Evolutionary conservation across 345 rosid species (phyloP).

Genomic region (Citrus sinensis): DNA sequence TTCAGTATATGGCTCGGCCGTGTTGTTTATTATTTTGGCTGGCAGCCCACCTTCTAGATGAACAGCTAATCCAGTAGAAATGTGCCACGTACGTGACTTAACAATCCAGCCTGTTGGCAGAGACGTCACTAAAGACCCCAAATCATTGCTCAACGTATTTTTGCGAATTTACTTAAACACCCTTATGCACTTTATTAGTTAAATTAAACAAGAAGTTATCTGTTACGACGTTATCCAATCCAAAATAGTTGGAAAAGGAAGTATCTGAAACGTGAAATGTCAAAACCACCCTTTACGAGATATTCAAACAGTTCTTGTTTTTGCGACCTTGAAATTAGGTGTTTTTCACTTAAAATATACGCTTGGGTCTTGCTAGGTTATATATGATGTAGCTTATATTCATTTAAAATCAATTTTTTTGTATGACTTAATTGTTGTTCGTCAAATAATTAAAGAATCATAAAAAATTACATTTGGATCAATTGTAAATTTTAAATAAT

Average conservation of each 20-base stretch:
- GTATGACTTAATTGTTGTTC: too few relatives aligned
- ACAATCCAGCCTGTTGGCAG: not conserved
- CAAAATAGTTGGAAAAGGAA: not conserved
- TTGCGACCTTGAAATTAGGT: too few relatives aligned
- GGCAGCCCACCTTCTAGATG: constrained; percentile 2
- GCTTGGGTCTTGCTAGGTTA: too few relatives aligned
- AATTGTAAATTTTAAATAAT: too few relatives aligned
- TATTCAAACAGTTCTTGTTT: not conserved
- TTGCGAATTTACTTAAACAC: not conserved
- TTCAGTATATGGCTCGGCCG: too few relatives aligned
- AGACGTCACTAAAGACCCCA: too few relatives aligned
- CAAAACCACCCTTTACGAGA: not conserved
- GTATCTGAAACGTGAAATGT: not conserved
- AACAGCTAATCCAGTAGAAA: not conserved
- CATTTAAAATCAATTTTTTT: too few relatives aligned
- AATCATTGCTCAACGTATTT: not conserved
- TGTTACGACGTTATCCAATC: not conserved
- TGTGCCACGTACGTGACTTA: not conserved
- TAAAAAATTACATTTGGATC: too few relatives aligned
- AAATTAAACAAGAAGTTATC: not conserved
- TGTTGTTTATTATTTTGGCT: too few relatives aligned
- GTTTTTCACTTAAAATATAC: too few relatives aligned
- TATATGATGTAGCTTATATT: too few relatives aligned
- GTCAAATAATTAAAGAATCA: too few relatives aligned
- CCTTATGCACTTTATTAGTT: not conserved